Evolutionary conservation across 2,329 filamentous ascomycete species (phyloP).

Genomic region (Penicillium sclerotiorum): DNA sequence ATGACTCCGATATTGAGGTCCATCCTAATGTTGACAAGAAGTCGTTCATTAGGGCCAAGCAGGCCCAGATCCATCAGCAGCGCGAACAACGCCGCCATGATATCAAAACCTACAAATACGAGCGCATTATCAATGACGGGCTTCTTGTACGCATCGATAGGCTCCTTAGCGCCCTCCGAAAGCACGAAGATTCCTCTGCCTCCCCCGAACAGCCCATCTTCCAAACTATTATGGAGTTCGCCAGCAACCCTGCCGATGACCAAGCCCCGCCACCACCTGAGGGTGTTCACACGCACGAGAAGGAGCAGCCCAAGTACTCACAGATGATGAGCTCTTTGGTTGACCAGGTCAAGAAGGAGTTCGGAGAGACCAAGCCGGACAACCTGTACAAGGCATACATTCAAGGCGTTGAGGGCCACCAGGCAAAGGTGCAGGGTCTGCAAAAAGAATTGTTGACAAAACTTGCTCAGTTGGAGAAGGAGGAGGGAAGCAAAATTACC

Average conservation of each 20-base stretch:
- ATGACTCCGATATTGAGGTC: slow-evolving; percentile 97
- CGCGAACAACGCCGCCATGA: slow-evolving; percentile 81
- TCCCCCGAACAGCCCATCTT: slow-evolving; percentile 84
- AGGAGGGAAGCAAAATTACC: slow-evolving; percentile 87
- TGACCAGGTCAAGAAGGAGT: slow-evolving; percentile 85
- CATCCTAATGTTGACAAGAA: slow-evolving; percentile 98
- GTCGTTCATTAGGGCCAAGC: slow-evolving; percentile 97
- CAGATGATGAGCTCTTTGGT: slow-evolving; percentile 98
- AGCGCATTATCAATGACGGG: slow-evolving; percentile 85
- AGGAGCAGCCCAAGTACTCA: slow-evolving; percentile 80
- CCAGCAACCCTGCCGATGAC: slow-evolving; percentile 69
- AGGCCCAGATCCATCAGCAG: slow-evolving; percentile 93
- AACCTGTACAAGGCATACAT: slow-evolving; percentile 76
- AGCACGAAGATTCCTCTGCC: slow-evolving; percentile 67
- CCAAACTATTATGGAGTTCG: slow-evolving; percentile 81
- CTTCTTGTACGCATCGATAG: slow-evolving; percentile 80
- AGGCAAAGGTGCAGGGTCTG: slow-evolving; percentile 74
- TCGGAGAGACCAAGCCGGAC: slow-evolving; percentile 72
- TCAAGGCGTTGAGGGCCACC: slow-evolving; percentile 74
- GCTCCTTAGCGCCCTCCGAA: slow-evolving; percentile 73
- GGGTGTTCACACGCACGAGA: slow-evolving; percentile 74
- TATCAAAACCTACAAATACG: slow-evolving; percentile 90
- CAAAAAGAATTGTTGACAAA: slow-evolving; percentile 75
- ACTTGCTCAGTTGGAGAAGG: slow-evolving; percentile 78
- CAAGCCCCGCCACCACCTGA: slow-evolving; percentile 75